Base-by-base conservation (phyloP, 2,329 filamentous ascomycete genomes). In the Scedosporium boydii region DNA sequence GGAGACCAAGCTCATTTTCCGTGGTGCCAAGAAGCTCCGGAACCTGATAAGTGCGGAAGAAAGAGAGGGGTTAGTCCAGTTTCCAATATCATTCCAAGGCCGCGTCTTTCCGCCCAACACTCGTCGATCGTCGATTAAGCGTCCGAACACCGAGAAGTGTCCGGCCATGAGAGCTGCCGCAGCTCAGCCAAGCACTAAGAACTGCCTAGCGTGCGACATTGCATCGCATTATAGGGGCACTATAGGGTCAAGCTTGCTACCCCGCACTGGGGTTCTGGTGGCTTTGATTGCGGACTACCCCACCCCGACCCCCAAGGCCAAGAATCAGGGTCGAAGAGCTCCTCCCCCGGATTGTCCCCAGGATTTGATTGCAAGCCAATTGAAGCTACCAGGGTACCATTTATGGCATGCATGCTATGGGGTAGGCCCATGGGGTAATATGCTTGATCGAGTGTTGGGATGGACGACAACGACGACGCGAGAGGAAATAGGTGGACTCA, bases 1-100 rank as follows among this genome's bases (percentile, higher is more conserved):
- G 87, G 74, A 99, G 82, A 70, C 95, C 95, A 66, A 99, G 91
- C 84, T 99, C 95, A 78, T 98, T 98, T 84, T 99, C 91, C 58
- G 92, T 97, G 67, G 95, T 96, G 72, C 95, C 95, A 71, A 97
- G 87, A 70, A 99, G 85, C 71, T 85, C 85, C 67, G 93, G 92
- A 75, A 87, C 84, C 83, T 87, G 65, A 68, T 38, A 12, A 14
- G 34, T 38, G 34, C 10, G 34, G 67, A 67, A 63, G 64, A 59
- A 46, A 59, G 53, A 42, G 53, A 46, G 56, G 27, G 58, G 58
- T 38, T 61, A 62, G 59, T 48, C 51, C 41, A 29, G 21, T 29
- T 14, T 29, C 46, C 58, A 9, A 41, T 14, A 29, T 38, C n/a
- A 23, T 21, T 3, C 26, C 42, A 18, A 18, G 44, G 44, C 21